Conservation (phyloP, 2,329 filamentous ascomycete genomes). For the Aspergillus piperis region DNA sequence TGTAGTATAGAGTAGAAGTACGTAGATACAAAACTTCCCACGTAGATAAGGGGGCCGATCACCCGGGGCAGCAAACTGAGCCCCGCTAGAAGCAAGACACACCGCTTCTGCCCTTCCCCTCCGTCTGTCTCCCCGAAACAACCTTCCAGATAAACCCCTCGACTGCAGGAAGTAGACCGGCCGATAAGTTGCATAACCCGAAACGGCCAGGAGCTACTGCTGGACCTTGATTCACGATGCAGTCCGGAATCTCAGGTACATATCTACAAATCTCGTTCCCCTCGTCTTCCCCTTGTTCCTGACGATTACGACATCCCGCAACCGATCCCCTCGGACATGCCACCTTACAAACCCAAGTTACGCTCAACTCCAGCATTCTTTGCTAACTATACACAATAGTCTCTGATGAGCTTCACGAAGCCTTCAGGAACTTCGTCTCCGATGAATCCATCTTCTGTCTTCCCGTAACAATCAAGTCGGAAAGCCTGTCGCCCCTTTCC, state of each 20-base stretch:
- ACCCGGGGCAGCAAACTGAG: not conserved
- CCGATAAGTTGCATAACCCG: conserved; percentile 12
- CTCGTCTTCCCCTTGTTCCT: not conserved
- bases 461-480: conserved; percentile 48
- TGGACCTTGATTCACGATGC: conserved; percentile 38
- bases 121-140: not conserved
- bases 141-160: not conserved
- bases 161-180: not conserved
- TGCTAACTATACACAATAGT: conserved; percentile 29
- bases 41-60: not conserved
- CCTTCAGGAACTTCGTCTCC: conserved; percentile 47
- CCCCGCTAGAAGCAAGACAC: conserved; percentile 24
- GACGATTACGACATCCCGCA: not conserved
- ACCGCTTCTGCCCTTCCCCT: conserved; percentile 28
- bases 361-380: conserved; percentile 4
- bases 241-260: conserved; percentile 52
- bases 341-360: not conserved
- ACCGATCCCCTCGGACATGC: conserved; percentile 2
- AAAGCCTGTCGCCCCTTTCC: conserved; percentile 45
- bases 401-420: conserved; percentile 49
- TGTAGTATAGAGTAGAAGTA: not conserved
- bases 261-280: conserved; percentile 7
- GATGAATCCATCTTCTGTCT: conserved; percentile 47
- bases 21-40: not conserved
- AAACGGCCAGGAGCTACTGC: conserved; percentile 12